Evolutionary conservation across 2,329 filamentous ascomycete genomes (phyloP).

Genomic region (Exophiala spinifera): DNA sequence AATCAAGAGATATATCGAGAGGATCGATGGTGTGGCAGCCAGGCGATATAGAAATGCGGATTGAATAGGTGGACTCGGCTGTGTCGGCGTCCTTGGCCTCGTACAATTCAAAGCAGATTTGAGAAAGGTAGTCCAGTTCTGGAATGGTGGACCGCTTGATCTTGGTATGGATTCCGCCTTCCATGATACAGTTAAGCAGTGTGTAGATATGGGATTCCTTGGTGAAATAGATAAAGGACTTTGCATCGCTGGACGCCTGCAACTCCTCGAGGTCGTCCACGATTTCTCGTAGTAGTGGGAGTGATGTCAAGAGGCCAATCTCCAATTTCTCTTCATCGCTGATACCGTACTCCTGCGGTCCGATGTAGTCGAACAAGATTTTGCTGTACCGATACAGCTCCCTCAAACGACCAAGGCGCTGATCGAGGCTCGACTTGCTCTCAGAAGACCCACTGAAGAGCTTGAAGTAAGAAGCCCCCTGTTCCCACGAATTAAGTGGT

Average conservation of each 20-base stretch:
- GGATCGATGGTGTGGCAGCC: constrained; percentile 97
- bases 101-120: constrained; percentile 97
- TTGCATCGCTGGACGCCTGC: constrained; percentile 88
- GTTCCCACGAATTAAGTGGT: constrained; percentile 57
- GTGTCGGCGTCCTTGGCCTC: constrained; percentile 81
- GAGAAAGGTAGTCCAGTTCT: constrained; percentile 93
- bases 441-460: constrained; percentile 75
- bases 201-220: constrained; percentile 99
- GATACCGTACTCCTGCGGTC: constrained; percentile 96
- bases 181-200: constrained; percentile 92
- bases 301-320: constrained; percentile 88
- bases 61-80: constrained; percentile 85
- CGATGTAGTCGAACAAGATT: constrained; percentile 96
- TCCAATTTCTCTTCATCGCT: constrained; percentile 96
- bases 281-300: constrained; percentile 93
- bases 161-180: constrained; percentile 95
- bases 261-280: constrained; percentile 96
- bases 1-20: constrained; percentile 92
- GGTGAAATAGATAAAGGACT: constrained; percentile 98
- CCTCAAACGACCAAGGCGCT: constrained; percentile 79
- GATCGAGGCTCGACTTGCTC: constrained; percentile 76
- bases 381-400: constrained; percentile 93
- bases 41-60: constrained; percentile 91
- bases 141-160: constrained; percentile 93
- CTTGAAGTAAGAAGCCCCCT: constrained; percentile 74